Base-by-base conservation (phyloP, 345 rosid genomes). In the Murraya koenigii region DNA sequence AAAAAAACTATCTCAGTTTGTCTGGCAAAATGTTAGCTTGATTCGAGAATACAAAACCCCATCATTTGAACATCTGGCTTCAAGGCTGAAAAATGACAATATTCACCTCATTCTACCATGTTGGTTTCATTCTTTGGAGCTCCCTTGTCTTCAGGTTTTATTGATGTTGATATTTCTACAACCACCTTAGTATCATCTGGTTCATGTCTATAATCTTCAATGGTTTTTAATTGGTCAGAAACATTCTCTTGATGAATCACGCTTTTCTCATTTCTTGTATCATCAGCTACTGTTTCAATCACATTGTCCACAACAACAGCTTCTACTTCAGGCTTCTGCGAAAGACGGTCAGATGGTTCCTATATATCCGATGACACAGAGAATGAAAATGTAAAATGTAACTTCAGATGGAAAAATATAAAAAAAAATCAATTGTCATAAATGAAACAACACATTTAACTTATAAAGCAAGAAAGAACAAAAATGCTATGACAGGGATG, bases 331-430 rank as follows among this genome's bases (percentile, higher is more conserved):
- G 79, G 69, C 6, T 69, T 66, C 74, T 75, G 85, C 30, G 54
- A 68, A 73, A 61, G 58, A 62, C 58, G 56, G 66, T 80, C 32
- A 66, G 73, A 71, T 26, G 58, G 69, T 54, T 77, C 80, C 59
- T 70, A 71, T 77, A 72, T 67, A 71, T 77, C 75, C 30, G 52
- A 68, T 61, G 82, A 76, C 75, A 76, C 63, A 74, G 56, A 65
- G 54, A 39, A 41, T 64, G 58, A 26, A 62, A 69, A 72, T 36
- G 54, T 25, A 61, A 61, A 41, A 62, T 33, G 25, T 7, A 38
- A 74, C 17, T 41, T 20, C 23, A 36, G 9, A 3, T 8, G 3
- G 7, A 59, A 36, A 10, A 38, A 38, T 8, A 66, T 9, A 38
- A 38, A 23, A 33, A 33, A 39, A 67, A n/a, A 6, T 49, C 9